These are phyloP conservation scores for Ampelomyces quisqualis DNA, from an alignment of 2,329 filamentous ascomycete genomes.

Conservation along the genomic window DNA sequence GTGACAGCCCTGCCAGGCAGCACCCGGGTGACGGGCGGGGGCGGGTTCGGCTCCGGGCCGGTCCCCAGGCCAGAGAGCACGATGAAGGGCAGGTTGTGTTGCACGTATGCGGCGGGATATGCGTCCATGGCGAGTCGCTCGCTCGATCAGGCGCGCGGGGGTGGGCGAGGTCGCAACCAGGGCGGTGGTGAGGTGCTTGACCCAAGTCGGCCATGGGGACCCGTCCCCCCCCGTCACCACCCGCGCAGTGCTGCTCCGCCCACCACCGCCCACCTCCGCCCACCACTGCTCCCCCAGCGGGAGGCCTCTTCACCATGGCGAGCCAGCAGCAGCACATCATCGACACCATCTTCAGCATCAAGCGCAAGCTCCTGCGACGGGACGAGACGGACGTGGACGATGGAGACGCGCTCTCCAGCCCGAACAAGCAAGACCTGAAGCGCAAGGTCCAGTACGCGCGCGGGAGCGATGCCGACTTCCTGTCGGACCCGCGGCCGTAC, in stretches of 20 bases:
- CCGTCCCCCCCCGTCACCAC: too few species aligned
- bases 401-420: slow-evolving; percentile 67
- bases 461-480: slow-evolving; percentile 63
- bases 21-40: slow-evolving; percentile 49
- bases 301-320: slow-evolving; percentile 35
- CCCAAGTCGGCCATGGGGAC: too few species aligned
- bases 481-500: slow-evolving; percentile 65
- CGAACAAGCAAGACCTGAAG: slow-evolving; percentile 78
- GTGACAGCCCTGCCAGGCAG: slow-evolving; percentile 53
- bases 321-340: slow-evolving; percentile 45
- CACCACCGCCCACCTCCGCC: slow-evolving; percentile 10
- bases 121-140: slow-evolving; percentile 64
- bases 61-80: slow-evolving; percentile 72
- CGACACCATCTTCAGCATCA: slow-evolving; percentile 45
- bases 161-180: too few species aligned
- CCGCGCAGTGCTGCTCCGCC: too few species aligned
- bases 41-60: slow-evolving; percentile 34
- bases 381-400: slow-evolving; percentile 69
- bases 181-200: too few species aligned
- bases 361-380: slow-evolving; percentile 37
- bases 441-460: slow-evolving; percentile 70
- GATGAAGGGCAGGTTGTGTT: slow-evolving; percentile 83
- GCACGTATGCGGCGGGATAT: slow-evolving; percentile 75
- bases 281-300: slow-evolving; percentile 16
- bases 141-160: background rate